phyloP scores from a whole-genome alignment of 441 rosid genomes.

The Cnidoscolus chayamansa region DNA sequence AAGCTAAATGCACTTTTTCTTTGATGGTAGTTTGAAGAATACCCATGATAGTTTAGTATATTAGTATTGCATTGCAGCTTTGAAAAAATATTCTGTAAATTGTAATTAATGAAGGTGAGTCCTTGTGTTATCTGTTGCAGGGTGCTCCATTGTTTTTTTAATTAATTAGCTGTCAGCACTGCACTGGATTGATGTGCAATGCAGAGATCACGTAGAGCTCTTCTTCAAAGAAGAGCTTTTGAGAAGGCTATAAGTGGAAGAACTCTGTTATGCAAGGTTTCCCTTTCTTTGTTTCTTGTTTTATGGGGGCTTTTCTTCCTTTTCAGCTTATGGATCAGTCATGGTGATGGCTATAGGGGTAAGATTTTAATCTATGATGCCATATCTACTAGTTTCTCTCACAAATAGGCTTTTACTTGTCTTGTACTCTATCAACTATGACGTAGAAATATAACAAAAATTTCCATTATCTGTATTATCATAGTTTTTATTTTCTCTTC shows the following conservation, averaged over 20 bases:
- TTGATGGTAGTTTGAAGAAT: neutral
- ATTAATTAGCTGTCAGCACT: neutral
- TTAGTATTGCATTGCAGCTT: neutral
- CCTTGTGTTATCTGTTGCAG: constrained; percentile 14
- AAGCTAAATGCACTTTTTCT: constrained; percentile 10
- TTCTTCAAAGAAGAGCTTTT: constrained; percentile 66
- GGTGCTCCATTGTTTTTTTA: neutral
- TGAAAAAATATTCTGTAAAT: neutral
- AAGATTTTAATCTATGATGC: neutral
- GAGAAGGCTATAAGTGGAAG: constrained; percentile 41
- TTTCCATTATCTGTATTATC: neutral
- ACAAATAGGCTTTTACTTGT: neutral
- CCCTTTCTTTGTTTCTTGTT: constrained; percentile 63
- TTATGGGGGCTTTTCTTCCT: constrained; percentile 73
- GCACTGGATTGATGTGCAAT: constrained; percentile 65
- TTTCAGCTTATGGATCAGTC: constrained; percentile 62
- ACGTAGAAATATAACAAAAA: neutral
- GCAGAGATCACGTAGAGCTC: constrained; percentile 90
- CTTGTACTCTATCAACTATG: neutral
- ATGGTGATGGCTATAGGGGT: constrained; percentile 61
- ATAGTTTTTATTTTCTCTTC: neutral
- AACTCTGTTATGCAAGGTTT: constrained; percentile 53
- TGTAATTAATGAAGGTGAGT: neutral
- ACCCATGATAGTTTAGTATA: neutral
- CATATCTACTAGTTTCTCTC: neutral